Evolutionary conservation across 2,329 filamentous ascomycete species (phyloP).

Genomic region (Talaromyces sp.): DNA sequence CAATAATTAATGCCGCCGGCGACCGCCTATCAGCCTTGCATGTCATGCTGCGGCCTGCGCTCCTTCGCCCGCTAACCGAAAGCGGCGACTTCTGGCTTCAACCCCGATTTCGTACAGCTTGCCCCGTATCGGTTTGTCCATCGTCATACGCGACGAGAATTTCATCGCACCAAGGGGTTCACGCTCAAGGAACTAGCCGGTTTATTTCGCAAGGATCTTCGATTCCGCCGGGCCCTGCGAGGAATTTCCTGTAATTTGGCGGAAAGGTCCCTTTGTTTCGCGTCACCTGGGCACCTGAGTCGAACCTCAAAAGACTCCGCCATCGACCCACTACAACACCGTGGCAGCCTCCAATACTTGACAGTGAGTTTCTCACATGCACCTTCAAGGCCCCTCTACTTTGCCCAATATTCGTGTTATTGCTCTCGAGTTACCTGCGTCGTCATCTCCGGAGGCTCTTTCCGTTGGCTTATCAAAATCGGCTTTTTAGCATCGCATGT

Average conservation of each 20-base stretch:
- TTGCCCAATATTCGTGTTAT: neutral
- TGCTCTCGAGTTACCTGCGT: neutral
- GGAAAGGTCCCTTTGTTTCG: constrained; percentile 21
- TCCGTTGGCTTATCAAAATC: neutral
- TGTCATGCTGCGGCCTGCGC: neutral
- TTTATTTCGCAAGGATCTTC: constrained; percentile 14
- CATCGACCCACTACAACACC: constrained; percentile 26
- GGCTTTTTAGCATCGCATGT: constrained; percentile 45
- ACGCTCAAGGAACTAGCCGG: constrained; percentile 11
- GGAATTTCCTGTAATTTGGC: constrained; percentile 15
- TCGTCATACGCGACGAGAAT: constrained; percentile 22
- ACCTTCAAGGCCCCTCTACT: neutral
- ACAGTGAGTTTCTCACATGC: constrained; percentile 33
- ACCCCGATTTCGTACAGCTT: constrained; percentile 29
- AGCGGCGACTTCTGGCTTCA: constrained; percentile 31
- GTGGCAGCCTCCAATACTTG: constrained; percentile 40
- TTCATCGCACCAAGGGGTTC: constrained; percentile 19
- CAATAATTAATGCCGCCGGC: constrained; percentile 1
- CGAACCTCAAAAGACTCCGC: constrained; percentile 18
- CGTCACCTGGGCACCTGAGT: constrained; percentile 27
- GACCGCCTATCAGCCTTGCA: constrained; percentile 14
- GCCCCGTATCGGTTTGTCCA: constrained; percentile 28
- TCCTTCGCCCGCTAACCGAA: constrained; percentile 34
- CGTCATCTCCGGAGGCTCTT: neutral
- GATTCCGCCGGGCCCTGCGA: constrained; percentile 12